phyloP scores from a whole-genome alignment of 2,329 filamentous ascomycete species.

The Ceratocystis cacaofunesta region DNA sequence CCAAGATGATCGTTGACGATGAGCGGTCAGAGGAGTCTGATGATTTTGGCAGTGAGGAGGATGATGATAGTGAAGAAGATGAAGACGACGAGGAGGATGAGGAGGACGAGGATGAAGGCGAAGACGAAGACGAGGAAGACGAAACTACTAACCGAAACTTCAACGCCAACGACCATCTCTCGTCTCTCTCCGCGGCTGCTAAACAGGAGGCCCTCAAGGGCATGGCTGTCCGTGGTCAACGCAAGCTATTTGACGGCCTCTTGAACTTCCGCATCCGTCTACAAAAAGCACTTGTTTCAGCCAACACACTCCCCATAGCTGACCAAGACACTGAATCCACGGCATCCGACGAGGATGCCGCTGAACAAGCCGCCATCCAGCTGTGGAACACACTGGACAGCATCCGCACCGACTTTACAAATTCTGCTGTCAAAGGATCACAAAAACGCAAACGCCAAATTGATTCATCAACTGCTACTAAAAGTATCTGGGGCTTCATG shows the following conservation, averaged over 20 bases:
- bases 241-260: constrained; percentile 72
- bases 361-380: constrained; percentile 71
- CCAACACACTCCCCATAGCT: constrained; percentile 53
- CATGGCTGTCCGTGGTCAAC: constrained; percentile 69
- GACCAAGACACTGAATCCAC: constrained; percentile 26
- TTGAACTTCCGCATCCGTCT: constrained; percentile 83
- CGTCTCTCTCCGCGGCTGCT: constrained; percentile 16
- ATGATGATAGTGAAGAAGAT: constrained; percentile 25
- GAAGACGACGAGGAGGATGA: constrained; percentile 28
- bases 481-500: constrained; percentile 60
- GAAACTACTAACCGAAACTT: constrained; percentile 16
- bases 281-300: constrained; percentile 74
- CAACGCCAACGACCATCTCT: constrained; percentile 12
- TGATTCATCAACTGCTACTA: constrained; percentile 40
- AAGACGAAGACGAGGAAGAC: constrained; percentile 22
- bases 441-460: constrained; percentile 47
- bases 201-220: constrained; percentile 63
- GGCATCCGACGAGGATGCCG: constrained; percentile 40
- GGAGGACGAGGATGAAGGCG: constrained; percentile 25
- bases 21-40: constrained; percentile 22
- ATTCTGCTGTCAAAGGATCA: constrained; percentile 31
- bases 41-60: constrained; percentile 25
- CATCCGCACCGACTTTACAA: constrained; percentile 34
- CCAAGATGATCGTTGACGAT: constrained; percentile 23
- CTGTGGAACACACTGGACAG: constrained; percentile 69